Conservation (phyloP, 768 basidiomycete species). For the Kwoniella mangroviensis region DNA sequence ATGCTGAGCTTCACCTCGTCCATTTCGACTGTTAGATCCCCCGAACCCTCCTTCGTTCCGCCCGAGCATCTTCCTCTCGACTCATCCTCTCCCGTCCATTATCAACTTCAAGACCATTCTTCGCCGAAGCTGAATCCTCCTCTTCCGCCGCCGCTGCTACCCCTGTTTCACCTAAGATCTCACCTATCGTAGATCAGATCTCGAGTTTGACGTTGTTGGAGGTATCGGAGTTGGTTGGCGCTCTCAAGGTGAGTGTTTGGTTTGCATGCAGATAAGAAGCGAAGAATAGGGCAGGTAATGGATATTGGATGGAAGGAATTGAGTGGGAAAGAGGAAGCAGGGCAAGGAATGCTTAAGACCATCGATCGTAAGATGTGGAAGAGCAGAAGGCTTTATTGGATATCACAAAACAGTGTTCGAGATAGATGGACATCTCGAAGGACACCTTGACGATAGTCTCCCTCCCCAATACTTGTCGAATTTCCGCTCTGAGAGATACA, state of each 20-base stretch:
- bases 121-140: conserved; percentile 18
- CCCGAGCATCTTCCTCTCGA: conserved; percentile 25
- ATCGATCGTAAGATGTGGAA: no score
- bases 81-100: conserved; percentile 18
- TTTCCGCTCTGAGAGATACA: no score
- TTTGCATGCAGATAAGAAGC: not conserved
- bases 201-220: conserved; percentile 85
- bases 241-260: conserved; percentile 73
- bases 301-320: not conserved
- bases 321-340: no score
- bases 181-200: conserved; percentile 89
- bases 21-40: conserved; percentile 11
- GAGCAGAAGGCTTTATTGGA: no score
- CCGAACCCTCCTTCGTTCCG: conserved; percentile 27
- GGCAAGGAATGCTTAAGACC: no score
- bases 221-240: conserved; percentile 89
- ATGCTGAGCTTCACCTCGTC: not conserved
- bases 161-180: conserved; percentile 64
- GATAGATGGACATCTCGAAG: no score
- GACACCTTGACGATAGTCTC: no score
- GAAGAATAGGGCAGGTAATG: not conserved
- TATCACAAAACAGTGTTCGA: no score
- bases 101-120: conserved; percentile 21
- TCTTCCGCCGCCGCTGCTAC: conserved; percentile 7
- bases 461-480: no score